phyloP scores from a whole-genome alignment of 2,329 filamentous ascomycete genomes.

The Teratosphaeriaceae sp. region DNA sequence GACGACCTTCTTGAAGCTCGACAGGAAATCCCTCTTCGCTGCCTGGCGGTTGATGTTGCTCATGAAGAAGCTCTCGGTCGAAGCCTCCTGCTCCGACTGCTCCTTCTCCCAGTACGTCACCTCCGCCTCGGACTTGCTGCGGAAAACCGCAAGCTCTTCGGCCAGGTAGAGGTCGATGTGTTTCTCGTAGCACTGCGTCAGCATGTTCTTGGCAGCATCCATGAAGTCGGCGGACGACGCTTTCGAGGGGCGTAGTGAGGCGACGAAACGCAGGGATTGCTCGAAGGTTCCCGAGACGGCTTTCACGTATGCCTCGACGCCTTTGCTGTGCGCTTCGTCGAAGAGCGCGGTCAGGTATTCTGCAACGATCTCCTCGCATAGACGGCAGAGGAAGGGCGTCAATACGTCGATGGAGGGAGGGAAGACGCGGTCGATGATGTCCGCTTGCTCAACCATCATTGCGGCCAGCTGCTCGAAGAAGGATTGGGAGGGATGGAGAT shows the following conservation, averaged over 20 bases:
- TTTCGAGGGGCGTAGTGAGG: conserved; percentile 61
- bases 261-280: conserved; percentile 72
- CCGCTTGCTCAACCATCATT: conserved; percentile 76
- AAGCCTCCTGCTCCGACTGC: conserved; percentile 82
- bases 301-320: conserved; percentile 71
- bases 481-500: conserved; percentile 68
- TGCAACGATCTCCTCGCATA: conserved; percentile 73
- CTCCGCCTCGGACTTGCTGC: conserved; percentile 64
- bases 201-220: conserved; percentile 59
- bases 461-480: conserved; percentile 72
- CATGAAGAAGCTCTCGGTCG: conserved; percentile 92
- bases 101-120: conserved; percentile 88
- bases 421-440: conserved; percentile 77
- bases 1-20: conserved; percentile 95
- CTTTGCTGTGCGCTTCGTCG: conserved; percentile 73
- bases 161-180: conserved; percentile 91
- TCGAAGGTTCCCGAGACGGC: conserved; percentile 83
- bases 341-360: conserved; percentile 83
- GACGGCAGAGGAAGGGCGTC: conserved; percentile 70
- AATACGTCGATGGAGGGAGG: conserved; percentile 63
- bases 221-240: conserved; percentile 55
- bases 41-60: conserved; percentile 88
- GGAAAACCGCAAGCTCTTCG: conserved; percentile 85
- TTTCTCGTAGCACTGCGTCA: conserved; percentile 74
- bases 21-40: conserved; percentile 93